Evolutionary conservation across 306 rosid species (phyloP), one percentile per base, ranked within the genome.

Genomic region (Dalbergia oliveri): DNA sequence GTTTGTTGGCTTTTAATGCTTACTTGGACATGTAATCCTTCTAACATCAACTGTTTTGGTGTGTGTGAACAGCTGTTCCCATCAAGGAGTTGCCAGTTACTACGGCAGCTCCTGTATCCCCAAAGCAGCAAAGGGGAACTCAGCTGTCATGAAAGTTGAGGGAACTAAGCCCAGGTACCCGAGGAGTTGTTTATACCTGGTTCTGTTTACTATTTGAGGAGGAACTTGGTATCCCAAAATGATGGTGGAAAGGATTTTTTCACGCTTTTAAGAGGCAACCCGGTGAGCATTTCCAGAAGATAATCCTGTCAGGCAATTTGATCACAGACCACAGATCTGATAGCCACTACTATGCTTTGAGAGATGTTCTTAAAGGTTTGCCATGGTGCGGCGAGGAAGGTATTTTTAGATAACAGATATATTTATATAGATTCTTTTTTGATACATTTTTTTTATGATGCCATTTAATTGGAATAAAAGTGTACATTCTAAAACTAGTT

Each of bases 181-280:
- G 93, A 89, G 79, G 99, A 95, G 87, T 88, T 95, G 69, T 91
- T 91, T 57, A 86, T 93, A 64, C 98, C 97, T 8, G 98, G 99
- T 62, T 76, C 90, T 31, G 89, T 93, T 60, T 93, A 91, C 89
- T 90, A 79, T 88, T 85, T 95, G 57, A 90, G 86, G 89, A 91
- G 97, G 84, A 88, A 93, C 73, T 39, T 6, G 82, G 89, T 79
- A 65, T 60, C 88, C 43, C 79, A 74, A 51, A 65, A 58, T 15
- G 81, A 79, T 37, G 68, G 26, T 7, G 71, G 74, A 39, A 72
- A 79, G 56, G 89, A 85, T 59, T 86, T 76, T 64, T 93, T 89
- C 81, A 93, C 90, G 4, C 92, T 95, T 41, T 89, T 87, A 90
- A 88, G 85, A 87, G 94, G 85, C 83, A 93, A 73, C 93, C 97